Percentiles rank a stretch among this genome's conserved stretches.
phyloP scores from a whole-genome alignment of 2,329 filamentous ascomycete species.

The Thielaviopsis musarum region DNA sequence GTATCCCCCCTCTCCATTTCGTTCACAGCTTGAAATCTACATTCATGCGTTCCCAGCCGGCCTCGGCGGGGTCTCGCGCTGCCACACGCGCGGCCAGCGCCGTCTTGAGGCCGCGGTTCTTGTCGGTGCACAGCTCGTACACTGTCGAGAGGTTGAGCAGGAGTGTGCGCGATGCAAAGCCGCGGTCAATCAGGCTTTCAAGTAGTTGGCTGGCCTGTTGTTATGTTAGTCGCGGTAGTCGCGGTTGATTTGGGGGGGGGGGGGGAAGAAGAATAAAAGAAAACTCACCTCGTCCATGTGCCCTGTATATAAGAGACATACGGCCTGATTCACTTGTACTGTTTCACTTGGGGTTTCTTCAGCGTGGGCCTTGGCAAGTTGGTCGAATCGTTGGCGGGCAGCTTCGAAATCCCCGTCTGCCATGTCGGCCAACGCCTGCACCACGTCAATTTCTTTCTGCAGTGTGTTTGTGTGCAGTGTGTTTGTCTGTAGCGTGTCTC shows the following conservation, averaged over 20 bases:
- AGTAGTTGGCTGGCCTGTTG: constrained; percentile 46
- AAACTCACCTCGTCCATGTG: constrained; percentile 50
- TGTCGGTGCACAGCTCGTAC: constrained; percentile 81
- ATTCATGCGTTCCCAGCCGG: constrained; percentile 55
- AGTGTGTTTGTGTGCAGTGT: no score
- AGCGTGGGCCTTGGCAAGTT: constrained; percentile 23
- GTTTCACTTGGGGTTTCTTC: constrained; percentile 41
- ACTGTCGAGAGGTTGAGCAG: constrained; percentile 83
- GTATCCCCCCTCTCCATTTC: no score
- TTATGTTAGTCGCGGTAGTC: no score
- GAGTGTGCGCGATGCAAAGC: constrained; percentile 57
- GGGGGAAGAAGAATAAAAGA: not conserved
- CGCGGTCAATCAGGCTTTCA: constrained; percentile 44
- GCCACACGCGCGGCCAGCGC: constrained; percentile 55
- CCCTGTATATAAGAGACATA: constrained; percentile 70
- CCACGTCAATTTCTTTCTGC: no score
- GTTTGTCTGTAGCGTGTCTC: constrained; percentile 19
- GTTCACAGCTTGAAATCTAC: constrained; percentile 57
- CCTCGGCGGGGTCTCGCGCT: constrained; percentile 33
- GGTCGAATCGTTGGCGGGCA: constrained; percentile 46
- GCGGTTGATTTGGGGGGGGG: no score
- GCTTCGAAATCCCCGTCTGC: constrained; percentile 55
- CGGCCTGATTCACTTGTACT: constrained; percentile 65
- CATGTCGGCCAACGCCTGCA: constrained; percentile 58
- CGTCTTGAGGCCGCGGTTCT: constrained; percentile 51